Conservation (phyloP, 192 early-diverging fungal genomes). For the Backusella tarrabulga region DNA sequence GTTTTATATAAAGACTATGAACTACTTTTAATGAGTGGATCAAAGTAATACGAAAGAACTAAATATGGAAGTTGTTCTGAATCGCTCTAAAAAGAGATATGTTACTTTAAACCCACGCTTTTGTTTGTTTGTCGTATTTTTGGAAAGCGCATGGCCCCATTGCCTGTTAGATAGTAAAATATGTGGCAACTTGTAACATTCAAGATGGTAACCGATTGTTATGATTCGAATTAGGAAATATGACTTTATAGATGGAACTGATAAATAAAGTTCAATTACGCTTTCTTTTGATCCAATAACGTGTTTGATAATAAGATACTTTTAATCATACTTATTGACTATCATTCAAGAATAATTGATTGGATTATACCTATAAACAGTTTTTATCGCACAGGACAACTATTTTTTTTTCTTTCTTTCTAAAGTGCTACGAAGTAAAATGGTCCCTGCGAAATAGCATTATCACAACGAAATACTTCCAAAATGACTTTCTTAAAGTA, state of each 20-base stretch:
- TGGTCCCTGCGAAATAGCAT: no score
- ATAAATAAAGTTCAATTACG: background rate
- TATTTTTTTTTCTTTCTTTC: no score
- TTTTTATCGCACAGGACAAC: no score
- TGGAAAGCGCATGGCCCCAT: background rate
- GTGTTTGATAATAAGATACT: no score
- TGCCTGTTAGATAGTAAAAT: background rate
- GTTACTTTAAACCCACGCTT: background rate
- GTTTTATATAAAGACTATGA: background rate
- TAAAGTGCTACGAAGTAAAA: no score
- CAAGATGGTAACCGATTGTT: background rate
- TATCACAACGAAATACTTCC: no score
- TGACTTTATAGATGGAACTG: background rate
- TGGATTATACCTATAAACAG: no score
- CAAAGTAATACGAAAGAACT: background rate
- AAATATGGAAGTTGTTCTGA: background rate
- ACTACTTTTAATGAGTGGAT: background rate
- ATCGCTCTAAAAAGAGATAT: background rate
- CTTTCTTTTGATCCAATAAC: background rate
- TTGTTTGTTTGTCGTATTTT: background rate
- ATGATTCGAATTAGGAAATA: background rate
- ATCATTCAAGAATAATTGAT: no score
- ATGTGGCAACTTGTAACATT: background rate
- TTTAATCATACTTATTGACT: no score
- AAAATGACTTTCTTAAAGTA: no score